Evolutionary conservation across 2,329 filamentous ascomycete species (phyloP), one percentile per base, ranked within the genome.

Genomic region (Colletotrichum shisoi): DNA sequence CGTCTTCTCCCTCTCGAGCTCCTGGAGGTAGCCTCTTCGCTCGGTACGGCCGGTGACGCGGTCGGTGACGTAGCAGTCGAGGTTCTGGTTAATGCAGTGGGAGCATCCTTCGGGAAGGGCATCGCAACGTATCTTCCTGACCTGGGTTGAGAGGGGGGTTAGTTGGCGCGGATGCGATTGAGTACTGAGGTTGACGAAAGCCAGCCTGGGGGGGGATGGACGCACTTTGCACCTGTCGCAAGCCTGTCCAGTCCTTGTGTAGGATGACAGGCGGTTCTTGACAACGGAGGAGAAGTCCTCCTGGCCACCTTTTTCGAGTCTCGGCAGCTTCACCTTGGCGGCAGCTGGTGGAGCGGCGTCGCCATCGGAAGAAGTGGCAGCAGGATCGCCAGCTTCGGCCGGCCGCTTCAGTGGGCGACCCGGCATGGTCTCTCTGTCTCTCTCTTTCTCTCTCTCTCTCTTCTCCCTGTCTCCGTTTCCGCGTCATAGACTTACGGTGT

Each of bases 111-210:
- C 89, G 39, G 90, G 87, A 46, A 91, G 83, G 61, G 89, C 90
- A 80, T 96, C 93, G 82, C 93, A 96, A 75, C 91, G 88, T 73
- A 96, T 96, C 79, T 96, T 96, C 72, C 93, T 88, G 65, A 93
- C 84, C 90, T 92, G 73, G 17, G 13, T 34, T 51, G 21, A 24
- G 11, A 56, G n/a, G 11, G 9, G 13, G 9, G 21, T 24, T 24
- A 39, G 44, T 59, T 44, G 63, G 54, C 15, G 62, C 3, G 31
- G 4, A 11, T 12, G 34, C n/a, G n/a, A 9, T 48, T 4, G 19
- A 8, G 31, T 7, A 34, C 31, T 3, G 27, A 31, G 19, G 3
- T 3, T 3, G 34, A 27, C 44, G 46, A 51, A 52, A 56, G 31
- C 31, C 8, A 34, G 31, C 1, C 4, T 13, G 9, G n/a, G 27